A percentile compares a stretch with the other conserved stretches of the same genome.
These are phyloP conservation scores for Quercus wislizeni DNA, from an alignment of 306 rosid species.

Conservation along the genomic window DNA sequence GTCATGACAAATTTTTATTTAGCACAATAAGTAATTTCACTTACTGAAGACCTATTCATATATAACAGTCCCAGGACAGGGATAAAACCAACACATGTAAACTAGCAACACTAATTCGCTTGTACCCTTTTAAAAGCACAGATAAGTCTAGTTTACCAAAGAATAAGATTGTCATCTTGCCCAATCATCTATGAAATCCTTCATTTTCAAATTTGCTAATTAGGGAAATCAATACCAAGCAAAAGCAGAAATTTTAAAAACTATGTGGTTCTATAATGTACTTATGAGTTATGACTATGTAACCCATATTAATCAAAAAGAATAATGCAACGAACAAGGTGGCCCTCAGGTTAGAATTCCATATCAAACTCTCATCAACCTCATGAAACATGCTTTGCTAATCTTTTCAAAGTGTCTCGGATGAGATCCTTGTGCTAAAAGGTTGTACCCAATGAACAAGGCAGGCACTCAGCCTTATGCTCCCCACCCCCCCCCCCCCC, in stretches of 20 bases:
- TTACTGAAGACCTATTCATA: not conserved
- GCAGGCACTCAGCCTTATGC: no score
- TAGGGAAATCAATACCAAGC: not conserved
- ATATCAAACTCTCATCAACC: not conserved
- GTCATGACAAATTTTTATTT: not conserved
- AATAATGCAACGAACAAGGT: not conserved
- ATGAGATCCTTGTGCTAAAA: not conserved
- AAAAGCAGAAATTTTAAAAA: not conserved
- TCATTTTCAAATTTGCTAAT: not conserved
- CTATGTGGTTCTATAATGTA: not conserved
- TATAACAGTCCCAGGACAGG: not conserved
- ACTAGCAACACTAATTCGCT: not conserved
- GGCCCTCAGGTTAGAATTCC: not conserved
- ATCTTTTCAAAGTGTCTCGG: not conserved
- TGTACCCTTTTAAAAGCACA: not conserved
- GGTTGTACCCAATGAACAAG: no score
- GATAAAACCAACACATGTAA: not conserved
- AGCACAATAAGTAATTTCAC: not conserved
- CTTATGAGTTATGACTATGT: not conserved
- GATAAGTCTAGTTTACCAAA: not conserved
- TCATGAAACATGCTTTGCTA: not conserved
- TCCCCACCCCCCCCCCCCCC: no score
- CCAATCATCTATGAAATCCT: not conserved
- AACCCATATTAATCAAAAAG: not conserved
- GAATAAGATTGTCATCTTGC: not conserved